phyloP scores from a whole-genome alignment of 345 rosid species.

The Rhizophora apiculata region DNA sequence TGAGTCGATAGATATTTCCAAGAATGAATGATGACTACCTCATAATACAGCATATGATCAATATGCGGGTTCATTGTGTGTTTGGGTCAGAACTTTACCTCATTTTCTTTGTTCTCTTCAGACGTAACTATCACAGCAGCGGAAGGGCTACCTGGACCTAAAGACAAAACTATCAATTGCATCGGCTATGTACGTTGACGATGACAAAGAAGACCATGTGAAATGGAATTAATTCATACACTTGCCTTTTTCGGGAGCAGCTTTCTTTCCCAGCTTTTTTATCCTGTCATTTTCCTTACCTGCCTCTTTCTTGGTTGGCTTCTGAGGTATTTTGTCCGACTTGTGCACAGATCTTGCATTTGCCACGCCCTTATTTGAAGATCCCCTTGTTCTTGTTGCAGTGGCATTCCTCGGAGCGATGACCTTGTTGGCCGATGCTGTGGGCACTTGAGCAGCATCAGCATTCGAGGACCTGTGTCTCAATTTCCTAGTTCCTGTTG shows the following conservation, averaged over 20 bases:
- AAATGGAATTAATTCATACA: background rate
- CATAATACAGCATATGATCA: too few species aligned
- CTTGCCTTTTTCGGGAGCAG: constrained; percentile 49
- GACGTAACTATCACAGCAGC: constrained; percentile 18
- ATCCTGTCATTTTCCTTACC: constrained; percentile 39
- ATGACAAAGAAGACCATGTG: background rate
- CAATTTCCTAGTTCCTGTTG: constrained; percentile 42
- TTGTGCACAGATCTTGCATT: constrained; percentile 39
- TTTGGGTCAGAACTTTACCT: constrained; percentile 35
- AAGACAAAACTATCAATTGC: background rate
- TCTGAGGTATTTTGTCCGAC: constrained; percentile 52
- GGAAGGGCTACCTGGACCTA: constrained; percentile 48
- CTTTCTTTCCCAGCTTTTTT: constrained; percentile 43
- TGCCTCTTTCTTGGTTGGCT: constrained; percentile 44
- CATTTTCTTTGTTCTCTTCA: constrained; percentile 79
- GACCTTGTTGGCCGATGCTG: constrained; percentile 38
- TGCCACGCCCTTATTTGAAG: constrained; percentile 35
- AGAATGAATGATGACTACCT: too few species aligned
- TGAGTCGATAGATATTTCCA: too few species aligned
- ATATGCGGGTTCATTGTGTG: background rate
- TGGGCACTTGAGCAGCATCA: constrained; percentile 36
- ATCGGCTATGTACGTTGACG: background rate
- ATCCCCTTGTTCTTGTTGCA: constrained; percentile 35
- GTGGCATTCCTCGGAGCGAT: constrained; percentile 35
- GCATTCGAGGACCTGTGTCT: constrained; percentile 55